Percentiles rank a stretch among this genome's conserved stretches.
phyloP scores from a whole-genome alignment of 169 alveolate species.

The Eimeria acervulina region DNA sequence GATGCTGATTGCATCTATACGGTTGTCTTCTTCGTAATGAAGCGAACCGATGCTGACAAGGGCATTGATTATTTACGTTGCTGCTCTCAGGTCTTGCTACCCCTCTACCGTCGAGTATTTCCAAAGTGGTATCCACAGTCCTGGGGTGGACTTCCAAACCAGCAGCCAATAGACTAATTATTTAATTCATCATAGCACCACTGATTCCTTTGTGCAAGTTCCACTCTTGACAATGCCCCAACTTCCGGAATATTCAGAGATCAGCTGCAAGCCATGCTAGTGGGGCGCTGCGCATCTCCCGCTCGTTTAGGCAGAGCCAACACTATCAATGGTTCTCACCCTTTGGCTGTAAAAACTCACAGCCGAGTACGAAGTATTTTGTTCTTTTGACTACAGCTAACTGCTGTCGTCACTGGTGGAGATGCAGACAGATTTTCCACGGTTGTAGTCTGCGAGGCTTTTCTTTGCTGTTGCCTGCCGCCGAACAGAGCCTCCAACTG shows the following conservation, averaged over 20 bases:
- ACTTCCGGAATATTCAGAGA: not conserved
- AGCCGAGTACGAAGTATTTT: not conserved
- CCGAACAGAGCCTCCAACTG: not conserved
- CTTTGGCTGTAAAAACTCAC: not conserved
- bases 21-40: not conserved
- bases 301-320: not conserved
- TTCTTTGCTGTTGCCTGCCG: not conserved
- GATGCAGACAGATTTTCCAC: not conserved
- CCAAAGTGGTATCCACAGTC: constrained; percentile 89
- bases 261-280: not conserved
- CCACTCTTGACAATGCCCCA: not conserved
- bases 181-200: not conserved
- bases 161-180: constrained; percentile 66
- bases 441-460: not conserved
- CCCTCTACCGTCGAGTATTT: constrained; percentile 84
- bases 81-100: constrained; percentile 51
- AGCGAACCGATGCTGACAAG: not conserved
- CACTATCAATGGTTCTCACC: not conserved
- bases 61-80: not conserved
- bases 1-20: not conserved
- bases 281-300: not conserved
- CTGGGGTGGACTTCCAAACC: constrained; percentile 85
- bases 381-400: not conserved
- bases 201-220: not conserved
- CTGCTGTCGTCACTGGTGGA: constrained; percentile 3